Base-by-base conservation (phyloP, 2,329 filamentous ascomycete genomes). In the Xylariales sp. region DNA sequence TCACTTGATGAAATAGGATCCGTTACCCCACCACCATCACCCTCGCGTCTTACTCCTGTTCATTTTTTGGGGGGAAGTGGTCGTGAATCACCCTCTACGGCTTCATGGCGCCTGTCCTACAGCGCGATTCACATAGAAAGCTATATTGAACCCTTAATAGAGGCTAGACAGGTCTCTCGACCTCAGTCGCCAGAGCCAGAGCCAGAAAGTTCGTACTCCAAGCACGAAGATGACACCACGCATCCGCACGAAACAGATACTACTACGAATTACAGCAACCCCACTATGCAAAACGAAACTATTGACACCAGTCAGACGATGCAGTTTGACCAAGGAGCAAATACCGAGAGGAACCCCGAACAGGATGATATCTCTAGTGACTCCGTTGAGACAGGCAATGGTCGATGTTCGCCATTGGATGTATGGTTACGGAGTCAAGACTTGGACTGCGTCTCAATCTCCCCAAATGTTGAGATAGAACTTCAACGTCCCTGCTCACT, bases 381-480 rank as follows among this genome's bases (percentile, higher is more conserved):
- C 43, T 64, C 62, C 9, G 43, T 69, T 18, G 69, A 74, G 48
- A 68, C 65, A 34, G 64, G 52, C 23, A 62, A 65, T 30, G 70
- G 69, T 36, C 69, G 69, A 23, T 65, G 72, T 62, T 78, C 76
- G 5, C 75, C 75, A 28, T 64, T 78, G 30, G 72, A 77, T 52
- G 62, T 77, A 32, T 78, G 77, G 77, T 62, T 78, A 49, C 69
- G 76, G 9, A 77, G 71, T 23, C 75, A 78, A 65, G 71, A 72
- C 23, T 52, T 75, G 12, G 74, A 74, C 32, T 65, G 67, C 12
- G 53, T 49, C 53, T 76, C 72, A 28, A 57, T 62, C 9, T 45
- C 69, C 34, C 72, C 74, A 30, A 71, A 70, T 5, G 70, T 72
- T 28, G 67, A 67, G 43, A 72, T 71, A 36, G 54, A 39, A n/a